A percentile compares a stretch with the other conserved stretches of the same genome.
Evolutionary conservation across 2,329 filamentous ascomycete genomes (phyloP).

Genomic region (Cadophora sp.): DNA sequence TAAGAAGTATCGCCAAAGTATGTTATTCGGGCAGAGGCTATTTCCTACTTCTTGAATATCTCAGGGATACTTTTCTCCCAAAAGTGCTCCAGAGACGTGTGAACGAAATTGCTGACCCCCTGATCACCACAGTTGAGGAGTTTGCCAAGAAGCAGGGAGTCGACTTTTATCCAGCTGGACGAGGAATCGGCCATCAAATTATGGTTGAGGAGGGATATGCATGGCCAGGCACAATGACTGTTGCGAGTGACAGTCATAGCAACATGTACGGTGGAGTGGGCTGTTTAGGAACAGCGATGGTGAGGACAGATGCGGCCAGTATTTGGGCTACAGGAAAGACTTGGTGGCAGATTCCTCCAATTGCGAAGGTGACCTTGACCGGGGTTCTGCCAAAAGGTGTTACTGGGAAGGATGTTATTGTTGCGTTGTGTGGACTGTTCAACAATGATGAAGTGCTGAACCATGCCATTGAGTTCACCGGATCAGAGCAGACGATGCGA

Average conservation of each 20-base stretch:
- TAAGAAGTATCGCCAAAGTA: conserved; percentile 76
- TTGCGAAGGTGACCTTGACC: conserved; percentile 80
- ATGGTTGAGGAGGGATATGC: conserved; percentile 86
- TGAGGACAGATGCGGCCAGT: conserved; percentile 84
- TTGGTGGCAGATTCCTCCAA: conserved; percentile 89
- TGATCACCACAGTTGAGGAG: conserved; percentile 59
- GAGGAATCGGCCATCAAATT: conserved; percentile 89
- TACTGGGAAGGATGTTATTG: conserved; percentile 92
- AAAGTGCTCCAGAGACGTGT: too few species aligned
- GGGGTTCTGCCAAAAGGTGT: conserved; percentile 80
- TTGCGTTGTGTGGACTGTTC: conserved; percentile 86
- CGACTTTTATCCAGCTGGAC: conserved; percentile 76
- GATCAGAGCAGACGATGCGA: conserved; percentile 76
- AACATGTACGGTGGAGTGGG: conserved; percentile 87
- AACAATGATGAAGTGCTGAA: conserved; percentile 89
- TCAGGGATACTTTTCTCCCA: too few species aligned
- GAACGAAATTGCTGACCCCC: too few species aligned
- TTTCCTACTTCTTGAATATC: too few species aligned
- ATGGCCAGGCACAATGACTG: conserved; percentile 85
- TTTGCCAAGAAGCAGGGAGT: conserved; percentile 83
- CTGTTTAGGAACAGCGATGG: conserved; percentile 79
- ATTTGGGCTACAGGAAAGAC: conserved; percentile 85
- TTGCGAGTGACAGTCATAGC: conserved; percentile 79
- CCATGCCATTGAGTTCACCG: conserved; percentile 87
- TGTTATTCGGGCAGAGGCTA: too few species aligned